Evolutionary conservation across 2,329 filamentous ascomycete genomes (phyloP).

Genomic region (Pestalotiopsis fici): DNA sequence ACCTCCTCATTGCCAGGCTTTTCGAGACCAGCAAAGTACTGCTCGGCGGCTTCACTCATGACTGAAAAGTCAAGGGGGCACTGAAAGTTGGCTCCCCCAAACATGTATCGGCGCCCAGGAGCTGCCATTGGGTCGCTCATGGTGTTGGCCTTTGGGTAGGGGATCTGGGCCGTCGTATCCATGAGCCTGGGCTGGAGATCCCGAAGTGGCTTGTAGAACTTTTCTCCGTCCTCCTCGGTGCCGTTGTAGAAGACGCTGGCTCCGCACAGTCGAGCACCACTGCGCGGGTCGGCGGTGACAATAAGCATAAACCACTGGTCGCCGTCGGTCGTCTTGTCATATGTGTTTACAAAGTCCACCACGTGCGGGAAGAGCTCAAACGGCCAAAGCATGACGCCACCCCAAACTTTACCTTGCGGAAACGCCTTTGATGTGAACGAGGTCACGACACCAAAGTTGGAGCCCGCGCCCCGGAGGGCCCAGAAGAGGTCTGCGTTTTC

Average conservation of each 20-base stretch:
- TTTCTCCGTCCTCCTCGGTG: conserved; percentile 32
- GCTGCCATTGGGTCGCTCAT: conserved; percentile 32
- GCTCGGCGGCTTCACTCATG: conserved; percentile 12
- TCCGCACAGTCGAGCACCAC: conserved; percentile 25
- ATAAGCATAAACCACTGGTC: conserved; percentile 12
- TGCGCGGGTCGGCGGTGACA: conserved; percentile 24
- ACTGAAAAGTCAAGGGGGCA: conserved; percentile 38
- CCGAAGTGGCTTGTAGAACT: conserved; percentile 36
- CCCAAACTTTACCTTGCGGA: conserved; percentile 31
- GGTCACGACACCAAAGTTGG: conserved; percentile 43
- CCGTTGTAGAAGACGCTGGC: conserved; percentile 38
- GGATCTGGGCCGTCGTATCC: conserved; percentile 37
- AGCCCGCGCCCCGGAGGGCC: conserved; percentile 39
- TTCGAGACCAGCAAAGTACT: not conserved
- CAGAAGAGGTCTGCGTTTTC: conserved; percentile 45
- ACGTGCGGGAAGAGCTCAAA: conserved; percentile 26
- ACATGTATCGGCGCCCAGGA: conserved; percentile 36
- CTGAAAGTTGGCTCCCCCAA: conserved; percentile 43
- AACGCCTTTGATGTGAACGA: conserved; percentile 35
- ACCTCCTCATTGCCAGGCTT: conserved; percentile 2
- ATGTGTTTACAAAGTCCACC: conserved; percentile 29
- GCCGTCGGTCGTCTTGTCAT: conserved; percentile 24
- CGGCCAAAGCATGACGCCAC: conserved; percentile 27
- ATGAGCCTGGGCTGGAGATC: conserved; percentile 34
- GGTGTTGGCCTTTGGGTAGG: conserved; percentile 41